Percentiles rank a stretch among this genome's conserved stretches.
These are phyloP conservation scores for Parietaria judaica DNA, from an alignment of 306 rosid genomes.

Conservation along the genomic window DNA sequence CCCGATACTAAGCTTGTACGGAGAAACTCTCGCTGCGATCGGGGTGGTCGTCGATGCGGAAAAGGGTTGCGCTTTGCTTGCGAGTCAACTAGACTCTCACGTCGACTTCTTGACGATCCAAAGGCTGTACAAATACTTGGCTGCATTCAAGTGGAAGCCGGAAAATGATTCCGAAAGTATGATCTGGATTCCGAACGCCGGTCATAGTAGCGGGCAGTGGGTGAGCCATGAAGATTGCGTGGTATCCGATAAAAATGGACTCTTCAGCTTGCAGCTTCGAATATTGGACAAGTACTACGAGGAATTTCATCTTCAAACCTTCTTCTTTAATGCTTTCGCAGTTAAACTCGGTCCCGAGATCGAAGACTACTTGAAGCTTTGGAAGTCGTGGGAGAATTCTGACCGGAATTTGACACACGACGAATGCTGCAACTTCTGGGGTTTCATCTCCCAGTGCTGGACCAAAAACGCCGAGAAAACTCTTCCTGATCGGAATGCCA, in stretches of 20 bases:
- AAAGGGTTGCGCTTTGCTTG: conserved; percentile 36
- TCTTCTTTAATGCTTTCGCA: conserved; percentile 35
- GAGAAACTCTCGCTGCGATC: conserved; percentile 39
- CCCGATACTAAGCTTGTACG: conserved; percentile 27
- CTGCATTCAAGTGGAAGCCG: conserved; percentile 32
- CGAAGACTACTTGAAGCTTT: conserved; percentile 47
- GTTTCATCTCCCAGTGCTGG: conserved; percentile 31
- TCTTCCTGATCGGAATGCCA: conserved; percentile 29
- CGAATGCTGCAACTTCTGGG: conserved; percentile 61
- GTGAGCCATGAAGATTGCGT: conserved; percentile 41
- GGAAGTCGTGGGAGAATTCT: conserved; percentile 37
- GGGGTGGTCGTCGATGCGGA: conserved; percentile 37
- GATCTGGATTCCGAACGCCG: conserved; percentile 51
- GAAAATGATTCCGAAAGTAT: conserved; percentile 20
- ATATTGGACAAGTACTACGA: conserved; percentile 37
- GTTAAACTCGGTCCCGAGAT: conserved; percentile 33
- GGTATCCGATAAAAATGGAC: conserved; percentile 40
- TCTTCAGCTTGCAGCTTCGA: conserved; percentile 38
- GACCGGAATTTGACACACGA: conserved; percentile 32
- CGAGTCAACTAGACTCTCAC: conserved; percentile 32
- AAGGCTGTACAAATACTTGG: conserved; percentile 40
- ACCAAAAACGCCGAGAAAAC: conserved; percentile 13
- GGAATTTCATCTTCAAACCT: conserved; percentile 18
- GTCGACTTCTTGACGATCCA: conserved; percentile 25
- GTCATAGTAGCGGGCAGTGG: conserved; percentile 28